Conservation (phyloP, 805 yeast species). For the Torulaspora delbrueckii region DNA sequence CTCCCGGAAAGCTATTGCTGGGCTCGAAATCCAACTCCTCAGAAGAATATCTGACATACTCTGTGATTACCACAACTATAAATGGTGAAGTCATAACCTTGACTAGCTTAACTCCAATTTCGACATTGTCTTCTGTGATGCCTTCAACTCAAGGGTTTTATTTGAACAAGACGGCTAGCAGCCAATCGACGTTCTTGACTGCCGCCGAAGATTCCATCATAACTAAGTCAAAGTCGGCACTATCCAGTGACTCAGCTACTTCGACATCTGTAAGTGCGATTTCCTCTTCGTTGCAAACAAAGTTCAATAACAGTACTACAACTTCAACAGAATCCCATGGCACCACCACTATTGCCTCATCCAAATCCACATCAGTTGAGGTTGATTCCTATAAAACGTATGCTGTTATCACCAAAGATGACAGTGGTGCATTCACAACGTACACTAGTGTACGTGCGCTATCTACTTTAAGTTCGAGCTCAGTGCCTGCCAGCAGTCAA, state of each 20-base stretch:
- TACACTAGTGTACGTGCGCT: conserved; percentile 19
- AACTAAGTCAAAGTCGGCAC: background rate
- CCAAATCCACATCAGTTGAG: background rate
- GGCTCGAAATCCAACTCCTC: background rate
- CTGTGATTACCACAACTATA: conserved; percentile 15
- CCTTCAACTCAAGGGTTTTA: background rate
- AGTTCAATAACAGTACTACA: background rate
- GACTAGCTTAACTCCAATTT: conserved; percentile 18
- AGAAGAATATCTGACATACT: conserved; percentile 10
- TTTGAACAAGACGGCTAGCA: background rate
- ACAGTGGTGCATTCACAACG: conserved; percentile 21
- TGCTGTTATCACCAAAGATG: conserved; percentile 22
- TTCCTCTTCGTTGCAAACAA: background rate
- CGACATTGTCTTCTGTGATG: conserved; percentile 4
- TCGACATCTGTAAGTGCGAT: background rate
- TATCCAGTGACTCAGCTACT: background rate
- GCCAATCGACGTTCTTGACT: background rate
- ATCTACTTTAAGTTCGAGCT: background rate
- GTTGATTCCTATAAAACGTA: conserved; percentile 2
- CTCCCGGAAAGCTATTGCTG: background rate
- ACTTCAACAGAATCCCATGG: background rate
- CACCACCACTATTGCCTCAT: background rate
- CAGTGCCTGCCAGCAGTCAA: background rate
- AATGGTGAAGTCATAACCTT: conserved; percentile 17
- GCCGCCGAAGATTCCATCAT: background rate